phyloP scores from a whole-genome alignment of 2,329 filamentous ascomycete species.

The Colletotrichum euphorbiae region DNA sequence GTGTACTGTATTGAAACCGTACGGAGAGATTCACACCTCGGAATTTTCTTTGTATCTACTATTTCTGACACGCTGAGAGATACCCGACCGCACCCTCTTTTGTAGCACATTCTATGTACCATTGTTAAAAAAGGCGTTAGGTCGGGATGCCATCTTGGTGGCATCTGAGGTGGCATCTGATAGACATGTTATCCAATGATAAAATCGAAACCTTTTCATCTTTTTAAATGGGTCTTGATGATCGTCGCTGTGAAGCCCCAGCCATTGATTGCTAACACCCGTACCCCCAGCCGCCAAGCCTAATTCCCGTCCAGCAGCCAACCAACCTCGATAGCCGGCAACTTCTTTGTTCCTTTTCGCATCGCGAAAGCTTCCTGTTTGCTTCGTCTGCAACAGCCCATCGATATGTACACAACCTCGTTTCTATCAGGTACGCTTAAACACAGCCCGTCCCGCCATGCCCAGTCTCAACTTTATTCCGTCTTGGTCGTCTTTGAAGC shows the following conservation, averaged over 20 bases:
- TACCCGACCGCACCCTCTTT: constrained; percentile 36
- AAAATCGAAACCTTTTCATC: background rate
- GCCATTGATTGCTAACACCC: too few relatives aligned
- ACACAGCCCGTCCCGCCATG: background rate
- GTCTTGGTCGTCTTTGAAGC: constrained; percentile 54
- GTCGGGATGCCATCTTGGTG: background rate
- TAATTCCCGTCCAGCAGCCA: too few relatives aligned
- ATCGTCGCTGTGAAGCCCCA: too few relatives aligned
- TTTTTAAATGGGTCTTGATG: too few relatives aligned
- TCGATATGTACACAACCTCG: too few relatives aligned
- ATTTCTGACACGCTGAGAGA: constrained; percentile 38
- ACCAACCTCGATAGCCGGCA: too few relatives aligned
- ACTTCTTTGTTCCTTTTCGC: too few relatives aligned
- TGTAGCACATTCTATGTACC: background rate
- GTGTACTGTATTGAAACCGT: background rate
- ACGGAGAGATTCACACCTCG: background rate
- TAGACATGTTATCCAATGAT: background rate
- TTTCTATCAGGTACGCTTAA: too few relatives aligned
- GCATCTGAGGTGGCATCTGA: background rate
- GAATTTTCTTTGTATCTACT: constrained; percentile 15
- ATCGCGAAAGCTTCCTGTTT: too few relatives aligned
- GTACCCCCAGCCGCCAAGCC: too few relatives aligned
- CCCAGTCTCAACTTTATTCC: constrained; percentile 47
- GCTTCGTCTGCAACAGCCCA: too few relatives aligned
- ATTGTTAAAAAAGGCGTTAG: background rate